These are phyloP conservation scores for Phoenix dactylifera DNA, from an alignment of 176 grass and related monocot species.

Conservation along the genomic window DNA sequence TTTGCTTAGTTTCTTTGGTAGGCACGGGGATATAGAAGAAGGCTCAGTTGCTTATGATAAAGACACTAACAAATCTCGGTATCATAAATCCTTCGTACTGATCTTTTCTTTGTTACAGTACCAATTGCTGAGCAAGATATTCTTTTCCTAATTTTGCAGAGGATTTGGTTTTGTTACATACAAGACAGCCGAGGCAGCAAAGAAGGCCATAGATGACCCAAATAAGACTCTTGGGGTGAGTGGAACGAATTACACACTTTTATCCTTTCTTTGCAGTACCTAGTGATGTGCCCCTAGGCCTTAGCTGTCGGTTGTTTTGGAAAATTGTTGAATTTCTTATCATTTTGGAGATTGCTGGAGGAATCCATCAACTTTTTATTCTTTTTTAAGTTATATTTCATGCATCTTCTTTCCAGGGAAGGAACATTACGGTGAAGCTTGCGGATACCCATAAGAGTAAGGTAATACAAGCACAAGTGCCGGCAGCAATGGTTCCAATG, in stretches of 20 bases:
- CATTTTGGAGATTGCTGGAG: no score
- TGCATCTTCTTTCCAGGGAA: not conserved
- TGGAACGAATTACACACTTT: not conserved
- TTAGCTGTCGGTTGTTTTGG: no score
- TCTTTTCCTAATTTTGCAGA: constrained; percentile 2
- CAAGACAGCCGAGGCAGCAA: constrained; percentile 6
- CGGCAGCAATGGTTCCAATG: not conserved
- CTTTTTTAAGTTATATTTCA: not conserved
- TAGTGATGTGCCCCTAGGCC: no score
- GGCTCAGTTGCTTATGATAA: constrained; percentile 16
- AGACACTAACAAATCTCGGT: constrained; percentile 15
- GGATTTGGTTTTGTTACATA: constrained; percentile 18
- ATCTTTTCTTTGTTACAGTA: not conserved
- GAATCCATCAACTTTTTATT: no score
- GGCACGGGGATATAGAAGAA: constrained; percentile 13
- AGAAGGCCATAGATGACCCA: constrained; percentile 17
- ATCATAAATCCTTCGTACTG: not conserved
- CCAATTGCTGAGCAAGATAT: not conserved
- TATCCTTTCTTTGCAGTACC: not conserved
- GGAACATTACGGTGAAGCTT: constrained; percentile 11
- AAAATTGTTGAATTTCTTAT: no score
- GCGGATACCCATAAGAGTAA: constrained; percentile 6
- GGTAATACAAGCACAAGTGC: constrained; percentile 6
- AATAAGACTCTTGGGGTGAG: constrained; percentile 12
- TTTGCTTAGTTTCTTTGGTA: constrained; percentile 12